phyloP scores from a whole-genome alignment of 768 basidiomycete genomes.

The Russula sp. region DNA sequence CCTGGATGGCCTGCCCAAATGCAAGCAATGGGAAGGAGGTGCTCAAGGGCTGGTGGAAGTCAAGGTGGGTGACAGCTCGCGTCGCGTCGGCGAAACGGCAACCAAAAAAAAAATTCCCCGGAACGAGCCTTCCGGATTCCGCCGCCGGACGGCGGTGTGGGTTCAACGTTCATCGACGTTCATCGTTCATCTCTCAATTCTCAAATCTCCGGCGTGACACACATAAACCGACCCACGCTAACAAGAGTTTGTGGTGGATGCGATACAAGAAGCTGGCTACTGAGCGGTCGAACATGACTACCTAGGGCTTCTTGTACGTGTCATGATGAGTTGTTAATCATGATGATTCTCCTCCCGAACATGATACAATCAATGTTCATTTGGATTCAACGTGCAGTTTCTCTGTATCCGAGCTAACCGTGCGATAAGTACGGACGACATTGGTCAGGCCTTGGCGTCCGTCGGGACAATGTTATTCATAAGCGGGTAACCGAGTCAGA shows the following conservation, averaged over 20 bases:
- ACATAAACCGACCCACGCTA: not conserved
- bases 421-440: not conserved
- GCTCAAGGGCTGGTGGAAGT: conserved; percentile 26
- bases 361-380: not conserved
- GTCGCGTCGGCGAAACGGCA: not conserved
- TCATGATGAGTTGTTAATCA: conserved; percentile 3
- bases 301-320: not conserved
- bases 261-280: not conserved
- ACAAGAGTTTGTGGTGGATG: not conserved
- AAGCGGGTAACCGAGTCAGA: not conserved
- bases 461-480: not conserved
- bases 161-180: too few species aligned
- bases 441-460: not conserved
- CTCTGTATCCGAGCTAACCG: not conserved
- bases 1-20: conserved; percentile 39
- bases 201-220: not conserved
- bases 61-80: conserved; percentile 28
- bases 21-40: conserved; percentile 31
- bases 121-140: conserved; percentile 7
- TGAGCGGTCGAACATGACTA: not conserved
- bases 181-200: too few species aligned
- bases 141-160: conserved; percentile 6
- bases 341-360: not conserved
- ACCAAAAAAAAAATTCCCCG: conserved; percentile 13
- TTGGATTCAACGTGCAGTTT: too few species aligned